Base-by-base conservation (phyloP, 768 basidiomycete species). In the Lanmaoa pseudosensibilis region DNA sequence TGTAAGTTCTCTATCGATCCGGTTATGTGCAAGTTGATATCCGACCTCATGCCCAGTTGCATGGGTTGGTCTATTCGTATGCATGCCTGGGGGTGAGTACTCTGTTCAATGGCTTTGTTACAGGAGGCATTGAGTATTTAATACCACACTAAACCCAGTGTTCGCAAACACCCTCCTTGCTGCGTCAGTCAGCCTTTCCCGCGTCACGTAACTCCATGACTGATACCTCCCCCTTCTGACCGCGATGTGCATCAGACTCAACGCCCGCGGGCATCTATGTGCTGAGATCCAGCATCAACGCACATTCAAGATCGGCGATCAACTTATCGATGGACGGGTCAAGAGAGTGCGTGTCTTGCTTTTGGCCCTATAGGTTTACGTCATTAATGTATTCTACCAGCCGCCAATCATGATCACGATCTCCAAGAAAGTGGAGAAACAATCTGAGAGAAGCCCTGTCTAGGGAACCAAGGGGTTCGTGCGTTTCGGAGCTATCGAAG, bases 41-140 rank as follows among this genome's bases (percentile, higher is more conserved):
- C 43, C 11, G 12, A 12, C 11, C 11, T 0, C 25, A 2, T 27
- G 13, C 6, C 7, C 25, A 66, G 65, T 55, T 34, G 53, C 51
- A 12, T 66, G 65, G 65, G 43, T 65, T 18, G 46, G 55, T 23
- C 32, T 67, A 4, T 12, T 65, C 18, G 51, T 55, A 4, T n/a
- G 23, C 36, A 61, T 59, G 59, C 65, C 65, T 8, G 65, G 65
- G 52, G 62, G 65, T 52, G 45, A 52, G 62, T 33, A 21, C 23
- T 13, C 12, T 34, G 4, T 11, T 36, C 4, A 0, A 25, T 23
- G 2, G 9, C 2, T 11, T 23, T 7, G 32, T 11, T 8, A 4
- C 6, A 9, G 8, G 12, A 1, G 10, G 18, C 9, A 16, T 19
- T 50, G 13, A 64, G 19, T 4, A 30, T 37, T 21, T 25, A 27